A percentile compares a stretch with the other conserved stretches of the same genome.
These are phyloP conservation scores for Penicillium bovifimosum DNA, from an alignment of 495 filamentous ascomycete genomes.

Conservation along the genomic window DNA sequence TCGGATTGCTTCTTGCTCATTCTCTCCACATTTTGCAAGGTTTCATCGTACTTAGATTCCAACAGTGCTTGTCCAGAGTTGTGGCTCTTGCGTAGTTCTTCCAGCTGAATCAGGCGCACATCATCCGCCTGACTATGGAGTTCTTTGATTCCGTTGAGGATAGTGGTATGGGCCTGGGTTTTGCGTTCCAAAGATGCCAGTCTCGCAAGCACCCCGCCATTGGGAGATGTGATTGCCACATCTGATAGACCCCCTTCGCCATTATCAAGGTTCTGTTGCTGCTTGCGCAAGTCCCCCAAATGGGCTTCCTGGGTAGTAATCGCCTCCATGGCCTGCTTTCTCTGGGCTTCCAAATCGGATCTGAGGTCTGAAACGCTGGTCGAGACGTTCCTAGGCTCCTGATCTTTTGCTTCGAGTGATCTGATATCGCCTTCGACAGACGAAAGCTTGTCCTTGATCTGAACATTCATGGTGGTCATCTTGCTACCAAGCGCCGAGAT, in stretches of 20 bases:
- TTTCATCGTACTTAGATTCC: neutral
- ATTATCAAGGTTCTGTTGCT: neutral
- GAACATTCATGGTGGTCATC: neutral
- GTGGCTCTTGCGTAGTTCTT: neutral
- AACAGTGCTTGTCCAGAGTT: neutral
- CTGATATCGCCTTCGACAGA: neutral
- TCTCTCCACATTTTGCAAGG: neutral
- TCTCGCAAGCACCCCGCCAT: neutral
- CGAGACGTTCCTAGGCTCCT: neutral
- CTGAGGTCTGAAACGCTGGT: neutral
- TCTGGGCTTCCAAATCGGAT: neutral
- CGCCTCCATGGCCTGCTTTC: neutral
- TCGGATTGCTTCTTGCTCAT: neutral
- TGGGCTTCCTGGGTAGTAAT: neutral
- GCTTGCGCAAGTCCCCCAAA: neutral
- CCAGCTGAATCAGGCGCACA: neutral
- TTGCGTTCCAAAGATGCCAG: neutral
- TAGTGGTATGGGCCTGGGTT: neutral
- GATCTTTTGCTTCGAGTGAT: neutral
- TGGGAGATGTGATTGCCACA: neutral
- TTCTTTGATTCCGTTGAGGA: neutral
- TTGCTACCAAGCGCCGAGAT: neutral
- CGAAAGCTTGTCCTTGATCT: neutral
- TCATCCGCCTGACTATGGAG: neutral
- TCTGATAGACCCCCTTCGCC: neutral